A percentile compares a stretch with the other conserved stretches of the same genome.
Evolutionary conservation across 208 protist species (phyloP).

Genomic region (Trypanosoma vivax): DNA sequence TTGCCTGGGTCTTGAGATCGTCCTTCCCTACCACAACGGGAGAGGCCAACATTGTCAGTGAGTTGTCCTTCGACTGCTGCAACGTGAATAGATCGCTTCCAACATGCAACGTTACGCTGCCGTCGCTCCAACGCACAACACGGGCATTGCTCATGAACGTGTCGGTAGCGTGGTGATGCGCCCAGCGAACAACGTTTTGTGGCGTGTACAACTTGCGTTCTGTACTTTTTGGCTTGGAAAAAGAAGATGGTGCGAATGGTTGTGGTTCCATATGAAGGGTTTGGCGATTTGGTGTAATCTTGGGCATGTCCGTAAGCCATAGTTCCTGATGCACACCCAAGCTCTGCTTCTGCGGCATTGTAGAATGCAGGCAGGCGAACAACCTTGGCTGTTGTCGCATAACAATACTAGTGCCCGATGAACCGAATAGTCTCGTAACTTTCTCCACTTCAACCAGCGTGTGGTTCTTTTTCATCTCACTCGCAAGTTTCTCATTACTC

Average conservation of each 20-base stretch:
- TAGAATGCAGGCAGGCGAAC: constrained; percentile 43
- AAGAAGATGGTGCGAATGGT: constrained; percentile 48
- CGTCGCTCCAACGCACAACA: constrained; percentile 81
- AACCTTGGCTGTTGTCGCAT: constrained; percentile 23
- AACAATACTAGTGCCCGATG: constrained; percentile 28
- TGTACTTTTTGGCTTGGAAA: constrained; percentile 51
- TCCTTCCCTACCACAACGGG: constrained; percentile 33
- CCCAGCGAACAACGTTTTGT: constrained; percentile 80
- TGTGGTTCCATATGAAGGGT: constrained; percentile 77
- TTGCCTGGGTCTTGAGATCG: constrained; percentile 36
- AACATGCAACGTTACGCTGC: constrained; percentile 72
- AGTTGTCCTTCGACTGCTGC: constrained; percentile 35
- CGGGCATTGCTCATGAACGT: constrained; percentile 70
- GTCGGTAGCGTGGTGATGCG: constrained; percentile 26
- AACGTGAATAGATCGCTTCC: constrained; percentile 62
- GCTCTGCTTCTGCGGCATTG: constrained; percentile 15
- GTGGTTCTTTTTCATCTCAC: constrained; percentile 19
- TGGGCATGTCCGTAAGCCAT: constrained; percentile 83
- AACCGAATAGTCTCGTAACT: constrained; percentile 57
- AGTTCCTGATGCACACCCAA: constrained; percentile 19
- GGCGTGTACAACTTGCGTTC: constrained; percentile 72
- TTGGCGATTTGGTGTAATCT: constrained; percentile 73
- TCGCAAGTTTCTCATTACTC: constrained; percentile 21
- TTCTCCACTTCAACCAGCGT: constrained; percentile 14
- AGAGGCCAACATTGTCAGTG: constrained; percentile 53